Base-by-base conservation (phyloP, 2,329 filamentous ascomycete genomes). In the Paecilomyces variotii region DNA sequence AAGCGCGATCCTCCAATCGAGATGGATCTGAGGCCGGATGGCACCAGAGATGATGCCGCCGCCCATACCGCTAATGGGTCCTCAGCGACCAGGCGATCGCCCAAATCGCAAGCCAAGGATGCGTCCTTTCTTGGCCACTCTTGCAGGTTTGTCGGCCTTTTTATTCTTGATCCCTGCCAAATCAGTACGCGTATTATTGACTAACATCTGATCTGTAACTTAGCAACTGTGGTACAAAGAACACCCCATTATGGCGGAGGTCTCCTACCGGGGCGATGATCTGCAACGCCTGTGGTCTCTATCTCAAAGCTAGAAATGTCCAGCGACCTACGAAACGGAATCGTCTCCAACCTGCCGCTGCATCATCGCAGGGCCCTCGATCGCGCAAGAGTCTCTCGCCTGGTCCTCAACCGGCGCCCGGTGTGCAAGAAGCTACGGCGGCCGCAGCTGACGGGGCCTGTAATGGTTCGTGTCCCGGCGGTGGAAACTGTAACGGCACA, bases 201-300 rank as follows among this genome's bases (percentile, higher is more conserved):
- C 60, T 57, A 26, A 45, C 19, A 45, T 45, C n/a, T 45, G 35
- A n/a, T n/a, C 10, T 61, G 56, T 64, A 19, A 19, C 19, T 19
- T 19, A 99, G 94, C 72, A 99, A 99, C 75, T 99, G 94, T 72
- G 88, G 88, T 59, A 97, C 94, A 14, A 97, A 91, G 56, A 87
- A 89, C 72, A 99, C 94, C 53, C 94, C 94, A 26, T 78, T 99
- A 39, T 99, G 94, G 94, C 86, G 94, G 71, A 85, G 94, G 69
- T 96, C 93, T 14, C 93, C 93, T 0, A 87, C 92, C 67, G 94
- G 94, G 30, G 89, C 91, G 57, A 97, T 91, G 28, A 97, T 99
- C 60, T 99, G 94, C 78, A 99, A 99, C 76, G 94, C 94, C 4
- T 99, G 94, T 70, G 94, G 94, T 50, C 82, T 99, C 14, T 99